phyloP scores from a whole-genome alignment of 176 grass and related monocot species.

The Musa troglodytarum region DNA sequence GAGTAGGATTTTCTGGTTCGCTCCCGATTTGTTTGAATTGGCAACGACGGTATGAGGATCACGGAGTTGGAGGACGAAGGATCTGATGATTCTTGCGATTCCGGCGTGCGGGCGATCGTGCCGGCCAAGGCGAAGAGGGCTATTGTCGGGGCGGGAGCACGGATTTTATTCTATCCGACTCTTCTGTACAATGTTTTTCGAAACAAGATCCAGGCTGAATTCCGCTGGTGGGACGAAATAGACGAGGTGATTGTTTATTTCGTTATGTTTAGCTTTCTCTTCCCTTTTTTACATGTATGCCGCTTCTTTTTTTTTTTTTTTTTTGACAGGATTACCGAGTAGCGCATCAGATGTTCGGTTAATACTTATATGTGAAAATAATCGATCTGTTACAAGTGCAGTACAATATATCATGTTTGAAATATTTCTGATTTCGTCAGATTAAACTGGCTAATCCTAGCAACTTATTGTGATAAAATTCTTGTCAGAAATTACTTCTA shows the following conservation, averaged over 20 bases:
- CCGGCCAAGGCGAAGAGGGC: conserved; percentile 55
- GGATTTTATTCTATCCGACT: conserved; percentile 82
- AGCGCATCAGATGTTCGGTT: too few species aligned
- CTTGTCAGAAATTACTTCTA: too few species aligned
- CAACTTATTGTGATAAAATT: too few species aligned
- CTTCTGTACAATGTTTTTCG: conserved; percentile 76
- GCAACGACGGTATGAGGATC: conserved; percentile 25
- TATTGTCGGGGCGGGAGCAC: conserved; percentile 50
- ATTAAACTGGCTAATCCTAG: too few species aligned
- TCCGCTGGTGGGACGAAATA: conserved; percentile 94
- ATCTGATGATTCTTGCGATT: conserved; percentile 18
- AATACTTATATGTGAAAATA: too few species aligned
- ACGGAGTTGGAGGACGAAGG: conserved; percentile 27
- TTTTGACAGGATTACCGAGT: too few species aligned
- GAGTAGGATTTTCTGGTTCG: conserved; percentile 17
- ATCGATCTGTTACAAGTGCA: too few species aligned
- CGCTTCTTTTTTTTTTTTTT: neutral
- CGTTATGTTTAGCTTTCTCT: neutral
- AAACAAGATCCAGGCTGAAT: conserved; percentile 77
- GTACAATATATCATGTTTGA: too few species aligned
- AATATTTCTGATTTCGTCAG: too few species aligned
- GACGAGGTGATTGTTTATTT: conserved; percentile 44
- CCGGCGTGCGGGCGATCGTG: conserved; percentile 19
- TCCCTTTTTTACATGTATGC: neutral
- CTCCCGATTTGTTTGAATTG: neutral